These are phyloP conservation scores for Polygonum aviculare DNA, from an alignment of 148 eudicot genomes.

Conservation along the genomic window DNA sequence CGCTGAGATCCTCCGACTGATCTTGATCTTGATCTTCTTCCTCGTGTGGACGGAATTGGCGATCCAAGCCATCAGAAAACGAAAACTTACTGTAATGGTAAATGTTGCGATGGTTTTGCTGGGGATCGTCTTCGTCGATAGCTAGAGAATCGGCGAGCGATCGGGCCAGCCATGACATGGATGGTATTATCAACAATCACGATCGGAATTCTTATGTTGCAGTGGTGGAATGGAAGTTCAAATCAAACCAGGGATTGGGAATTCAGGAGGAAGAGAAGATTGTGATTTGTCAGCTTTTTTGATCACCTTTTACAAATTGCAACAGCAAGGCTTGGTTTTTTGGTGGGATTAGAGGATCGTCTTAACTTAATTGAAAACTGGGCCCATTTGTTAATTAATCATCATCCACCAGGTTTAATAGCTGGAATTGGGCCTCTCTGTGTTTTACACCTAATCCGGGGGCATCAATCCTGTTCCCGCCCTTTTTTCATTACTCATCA, in stretches of 20 bases:
- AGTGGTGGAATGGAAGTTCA: not conserved
- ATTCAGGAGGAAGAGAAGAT: not conserved
- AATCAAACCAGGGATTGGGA: not conserved
- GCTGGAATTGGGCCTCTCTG: not conserved
- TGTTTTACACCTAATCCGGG: not conserved
- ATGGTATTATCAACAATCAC: not conserved
- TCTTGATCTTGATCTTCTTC: slow-evolving; percentile 16
- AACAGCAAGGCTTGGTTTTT: not conserved
- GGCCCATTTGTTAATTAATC: not conserved
- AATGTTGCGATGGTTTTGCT: not conserved
- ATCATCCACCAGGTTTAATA: not conserved
- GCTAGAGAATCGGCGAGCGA: slow-evolving; percentile 64
- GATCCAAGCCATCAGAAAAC: not conserved
- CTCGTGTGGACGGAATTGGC: not conserved
- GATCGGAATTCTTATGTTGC: not conserved
- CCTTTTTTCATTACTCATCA: no score
- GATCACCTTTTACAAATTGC: not conserved
- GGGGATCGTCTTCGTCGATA: slow-evolving; percentile 36
- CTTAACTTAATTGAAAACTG: not conserved
- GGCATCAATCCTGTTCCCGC: no score
- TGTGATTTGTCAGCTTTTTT: not conserved
- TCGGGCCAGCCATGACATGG: slow-evolving; percentile 83
- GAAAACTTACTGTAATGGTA: not conserved
- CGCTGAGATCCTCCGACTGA: slow-evolving; percentile 48
- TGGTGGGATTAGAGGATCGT: not conserved